phyloP scores from a whole-genome alignment of 805 yeast genomes.

The Barnettozyma sucrosica region DNA sequence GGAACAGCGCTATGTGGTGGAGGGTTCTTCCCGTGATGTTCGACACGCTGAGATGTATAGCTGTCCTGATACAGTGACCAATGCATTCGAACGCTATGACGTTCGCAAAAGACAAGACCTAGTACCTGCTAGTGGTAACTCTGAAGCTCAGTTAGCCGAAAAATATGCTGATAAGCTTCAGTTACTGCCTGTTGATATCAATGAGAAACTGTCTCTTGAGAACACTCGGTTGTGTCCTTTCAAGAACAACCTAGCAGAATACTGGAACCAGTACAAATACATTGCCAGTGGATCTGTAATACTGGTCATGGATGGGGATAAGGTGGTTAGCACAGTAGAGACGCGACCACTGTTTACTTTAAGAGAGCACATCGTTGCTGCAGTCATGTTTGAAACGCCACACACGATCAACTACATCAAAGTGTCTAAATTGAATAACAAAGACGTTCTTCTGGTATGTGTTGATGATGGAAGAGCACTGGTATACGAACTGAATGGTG shows the following conservation, averaged over 20 bases:
- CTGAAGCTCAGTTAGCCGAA: constrained; percentile 2
- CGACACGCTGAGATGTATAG: constrained; percentile 5
- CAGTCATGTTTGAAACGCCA: constrained; percentile 50
- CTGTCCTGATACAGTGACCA: constrained; percentile 7
- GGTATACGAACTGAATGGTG: constrained; percentile 31
- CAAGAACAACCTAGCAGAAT: constrained; percentile 20
- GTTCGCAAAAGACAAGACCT: constrained; percentile 12
- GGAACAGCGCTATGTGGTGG: background rate
- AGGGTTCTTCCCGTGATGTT: background rate
- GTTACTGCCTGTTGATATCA: background rate
- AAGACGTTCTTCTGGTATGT: constrained; percentile 43
- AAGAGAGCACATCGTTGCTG: constrained; percentile 32
- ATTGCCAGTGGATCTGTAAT: constrained; percentile 13
- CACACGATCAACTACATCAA: constrained; percentile 51
- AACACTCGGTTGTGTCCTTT: constrained; percentile 3
- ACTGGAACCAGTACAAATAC: constrained; percentile 9
- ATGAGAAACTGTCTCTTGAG: background rate
- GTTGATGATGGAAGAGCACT: constrained; percentile 50
- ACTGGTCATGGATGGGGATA: constrained; percentile 9
- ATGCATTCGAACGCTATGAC: constrained; percentile 15
- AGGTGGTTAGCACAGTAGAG: background rate
- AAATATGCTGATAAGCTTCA: constrained; percentile 16
- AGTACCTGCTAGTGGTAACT: background rate
- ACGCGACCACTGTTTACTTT: constrained; percentile 17
- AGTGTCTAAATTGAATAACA: constrained; percentile 30